These are phyloP conservation scores for Gastrodia elata DNA, from an alignment of 106 monocot genomes.

Conservation along the genomic window DNA sequence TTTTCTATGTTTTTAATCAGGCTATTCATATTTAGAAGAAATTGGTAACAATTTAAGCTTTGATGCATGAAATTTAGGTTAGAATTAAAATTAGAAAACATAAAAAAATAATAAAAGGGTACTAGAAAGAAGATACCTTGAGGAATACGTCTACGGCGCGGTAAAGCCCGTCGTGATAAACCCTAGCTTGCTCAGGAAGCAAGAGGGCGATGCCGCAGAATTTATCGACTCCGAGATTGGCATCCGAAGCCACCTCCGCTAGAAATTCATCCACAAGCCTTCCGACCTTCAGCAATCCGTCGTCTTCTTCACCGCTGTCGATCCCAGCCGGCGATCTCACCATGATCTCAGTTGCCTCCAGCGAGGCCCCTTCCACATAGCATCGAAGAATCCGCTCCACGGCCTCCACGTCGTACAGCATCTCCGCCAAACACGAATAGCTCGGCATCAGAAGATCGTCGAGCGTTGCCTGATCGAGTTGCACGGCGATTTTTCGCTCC, in stretches of 20 bases:
- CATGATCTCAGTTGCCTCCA: conserved; percentile 4
- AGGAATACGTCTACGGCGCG: conserved; percentile 86
- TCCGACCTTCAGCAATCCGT: conserved; percentile 36
- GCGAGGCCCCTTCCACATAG: conserved; percentile 32
- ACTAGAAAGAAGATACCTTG: conserved; percentile 41
- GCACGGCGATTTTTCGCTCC: conserved; percentile 69
- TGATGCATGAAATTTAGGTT: not conserved
- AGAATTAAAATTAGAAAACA: too few species aligned
- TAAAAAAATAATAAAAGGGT: not conserved
- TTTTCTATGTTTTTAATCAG: too few species aligned
- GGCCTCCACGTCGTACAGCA: conserved; percentile 93
- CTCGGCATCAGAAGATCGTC: conserved; percentile 93
- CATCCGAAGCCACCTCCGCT: conserved; percentile 85
- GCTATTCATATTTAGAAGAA: too few species aligned
- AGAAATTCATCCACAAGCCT: conserved; percentile 80
- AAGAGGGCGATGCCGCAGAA: conserved; percentile 70
- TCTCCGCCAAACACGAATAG: conserved; percentile 69
- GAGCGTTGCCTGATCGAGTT: conserved; percentile 62
- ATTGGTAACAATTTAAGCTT: not conserved
- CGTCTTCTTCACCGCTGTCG: too few species aligned
- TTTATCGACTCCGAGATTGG: conserved; percentile 54
- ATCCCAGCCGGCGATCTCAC: conserved; percentile 7
- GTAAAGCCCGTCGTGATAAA: conserved; percentile 86
- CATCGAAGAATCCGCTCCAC: conserved; percentile 62
- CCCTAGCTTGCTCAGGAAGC: conserved; percentile 53